Percentiles rank a stretch among this genome's conserved stretches.
Evolutionary conservation across 2,329 filamentous ascomycete genomes (phyloP).

Genomic region (Trichoderma sp.): DNA sequence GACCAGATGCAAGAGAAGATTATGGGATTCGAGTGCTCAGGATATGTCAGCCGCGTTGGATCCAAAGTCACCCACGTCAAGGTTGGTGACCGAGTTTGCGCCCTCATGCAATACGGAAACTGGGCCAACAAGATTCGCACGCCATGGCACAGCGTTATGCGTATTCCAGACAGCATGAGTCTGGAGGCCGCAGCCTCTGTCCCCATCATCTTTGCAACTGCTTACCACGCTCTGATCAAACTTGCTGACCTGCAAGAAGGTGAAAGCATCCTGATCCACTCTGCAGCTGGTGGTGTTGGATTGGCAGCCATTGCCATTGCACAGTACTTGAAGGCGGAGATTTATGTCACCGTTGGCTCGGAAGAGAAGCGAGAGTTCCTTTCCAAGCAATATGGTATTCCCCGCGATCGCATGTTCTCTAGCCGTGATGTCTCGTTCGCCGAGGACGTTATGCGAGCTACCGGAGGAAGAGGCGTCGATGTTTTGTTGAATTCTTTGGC

Average conservation of each 20-base stretch:
- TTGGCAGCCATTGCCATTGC: background rate
- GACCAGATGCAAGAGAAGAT: background rate
- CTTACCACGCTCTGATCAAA: slow-evolving; percentile 32
- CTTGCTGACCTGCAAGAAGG: slow-evolving; percentile 27
- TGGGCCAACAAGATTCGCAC: background rate
- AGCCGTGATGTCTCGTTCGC: slow-evolving; percentile 30
- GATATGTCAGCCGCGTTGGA: slow-evolving; percentile 25
- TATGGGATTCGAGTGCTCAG: slow-evolving; percentile 9
- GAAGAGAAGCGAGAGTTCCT: background rate
- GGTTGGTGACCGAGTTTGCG: slow-evolving; percentile 1
- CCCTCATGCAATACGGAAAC: background rate
- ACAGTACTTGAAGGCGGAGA: slow-evolving; percentile 29
- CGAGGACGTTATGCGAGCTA: slow-evolving; percentile 28
- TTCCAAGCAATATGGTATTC: slow-evolving; percentile 31
- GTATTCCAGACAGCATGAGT: background rate
- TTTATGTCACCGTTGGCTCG: background rate
- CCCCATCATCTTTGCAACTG: background rate
- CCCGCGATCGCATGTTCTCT: slow-evolving; percentile 10
- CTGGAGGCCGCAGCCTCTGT: slow-evolving; percentile 3
- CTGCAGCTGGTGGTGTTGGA: background rate
- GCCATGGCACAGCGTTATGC: background rate
- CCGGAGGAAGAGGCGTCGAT: slow-evolving; percentile 27
- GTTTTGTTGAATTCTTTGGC: slow-evolving; percentile 27
- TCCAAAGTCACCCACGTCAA: slow-evolving; percentile 25
- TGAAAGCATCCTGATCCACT: slow-evolving; percentile 11